Conservation (phyloP, 2,329 filamentous ascomycete genomes). For the Cyclaneusma minus region DNA sequence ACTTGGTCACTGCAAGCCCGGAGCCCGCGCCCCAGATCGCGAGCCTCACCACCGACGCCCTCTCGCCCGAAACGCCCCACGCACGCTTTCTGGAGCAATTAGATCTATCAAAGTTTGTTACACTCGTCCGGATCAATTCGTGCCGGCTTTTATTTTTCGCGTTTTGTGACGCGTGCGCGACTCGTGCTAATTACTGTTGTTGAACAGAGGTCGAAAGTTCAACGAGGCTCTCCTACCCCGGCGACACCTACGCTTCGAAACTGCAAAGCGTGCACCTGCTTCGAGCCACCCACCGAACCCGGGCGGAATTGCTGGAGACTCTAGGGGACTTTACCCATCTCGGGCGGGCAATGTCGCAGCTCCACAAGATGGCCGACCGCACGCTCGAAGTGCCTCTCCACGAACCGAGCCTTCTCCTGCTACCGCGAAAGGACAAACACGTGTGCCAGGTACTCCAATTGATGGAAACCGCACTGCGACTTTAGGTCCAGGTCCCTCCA, state of each 20-base stretch:
- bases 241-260: slow-evolving; percentile 28
- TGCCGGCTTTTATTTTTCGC: slow-evolving; percentile 9
- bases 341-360: no score
- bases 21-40: slow-evolving; percentile 40
- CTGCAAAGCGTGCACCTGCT: slow-evolving; percentile 23
- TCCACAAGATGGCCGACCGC: no score
- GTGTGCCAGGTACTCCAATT: slow-evolving; percentile 11
- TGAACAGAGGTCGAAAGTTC: slow-evolving; percentile 28
- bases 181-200: slow-evolving; percentile 7
- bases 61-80: slow-evolving; percentile 33
- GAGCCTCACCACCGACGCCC: slow-evolving; percentile 41
- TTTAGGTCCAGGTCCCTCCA: slow-evolving; percentile 5
- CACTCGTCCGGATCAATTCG: slow-evolving; percentile 7
- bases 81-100: slow-evolving; percentile 38
- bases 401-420: slow-evolving; percentile 12
- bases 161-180: slow-evolving; percentile 7
- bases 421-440: slow-evolving; percentile 13
- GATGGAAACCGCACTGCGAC: slow-evolving; percentile 8
- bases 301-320: slow-evolving; percentile 8
- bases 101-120: slow-evolving; percentile 44
- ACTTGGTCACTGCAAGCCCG: slow-evolving; percentile 56
- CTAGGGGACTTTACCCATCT: no score
- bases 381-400: slow-evolving; percentile 9
- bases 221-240: slow-evolving; percentile 38
- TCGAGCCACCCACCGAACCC: slow-evolving; percentile 10